Evolutionary conservation across 805 yeast species (phyloP).

Genomic region (Metschnikowia santaceciliae): DNA sequence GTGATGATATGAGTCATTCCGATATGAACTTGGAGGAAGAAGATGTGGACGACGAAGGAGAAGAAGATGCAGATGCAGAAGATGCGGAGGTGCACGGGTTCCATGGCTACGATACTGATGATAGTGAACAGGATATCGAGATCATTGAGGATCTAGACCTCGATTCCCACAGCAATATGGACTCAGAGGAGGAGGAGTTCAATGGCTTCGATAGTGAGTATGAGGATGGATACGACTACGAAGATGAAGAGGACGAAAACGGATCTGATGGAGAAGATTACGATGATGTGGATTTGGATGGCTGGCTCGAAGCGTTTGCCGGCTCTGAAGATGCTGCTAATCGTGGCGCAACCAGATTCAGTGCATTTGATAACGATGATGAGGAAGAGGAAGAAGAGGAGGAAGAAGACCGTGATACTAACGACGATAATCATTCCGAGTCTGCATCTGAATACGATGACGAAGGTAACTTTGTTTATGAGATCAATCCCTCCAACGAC

Average conservation of each 20-base stretch:
- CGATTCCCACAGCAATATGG: conserved; percentile 27
- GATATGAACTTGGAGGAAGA: conserved; percentile 24
- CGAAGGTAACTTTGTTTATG: background rate
- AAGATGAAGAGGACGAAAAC: conserved; percentile 29
- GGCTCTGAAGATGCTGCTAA: conserved; percentile 19
- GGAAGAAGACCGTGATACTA: conserved; percentile 17
- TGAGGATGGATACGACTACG: conserved; percentile 19
- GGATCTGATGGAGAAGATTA: conserved; percentile 27
- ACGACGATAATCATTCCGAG: conserved; percentile 12
- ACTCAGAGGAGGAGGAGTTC: conserved; percentile 28
- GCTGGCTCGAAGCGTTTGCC: conserved; percentile 39
- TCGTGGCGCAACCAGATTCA: conserved; percentile 7
- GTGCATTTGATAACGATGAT: conserved; percentile 13
- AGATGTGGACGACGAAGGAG: conserved; percentile 19
- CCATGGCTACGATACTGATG: conserved; percentile 21
- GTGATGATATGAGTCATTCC: conserved; percentile 24
- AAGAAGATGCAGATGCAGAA: conserved; percentile 17
- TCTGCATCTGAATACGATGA: conserved; percentile 1
- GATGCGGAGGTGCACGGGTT: conserved; percentile 16
- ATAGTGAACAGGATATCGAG: conserved; percentile 32
- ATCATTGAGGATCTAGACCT: conserved; percentile 32
- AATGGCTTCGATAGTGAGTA: conserved; percentile 20
- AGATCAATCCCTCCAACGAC: background rate
- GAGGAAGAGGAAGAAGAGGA: conserved; percentile 17
- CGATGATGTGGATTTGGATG: conserved; percentile 36